These are phyloP conservation scores for Xerocomus brunneocitrinus DNA, from an alignment of 768 basidiomycete genomes.

Conservation along the genomic window DNA sequence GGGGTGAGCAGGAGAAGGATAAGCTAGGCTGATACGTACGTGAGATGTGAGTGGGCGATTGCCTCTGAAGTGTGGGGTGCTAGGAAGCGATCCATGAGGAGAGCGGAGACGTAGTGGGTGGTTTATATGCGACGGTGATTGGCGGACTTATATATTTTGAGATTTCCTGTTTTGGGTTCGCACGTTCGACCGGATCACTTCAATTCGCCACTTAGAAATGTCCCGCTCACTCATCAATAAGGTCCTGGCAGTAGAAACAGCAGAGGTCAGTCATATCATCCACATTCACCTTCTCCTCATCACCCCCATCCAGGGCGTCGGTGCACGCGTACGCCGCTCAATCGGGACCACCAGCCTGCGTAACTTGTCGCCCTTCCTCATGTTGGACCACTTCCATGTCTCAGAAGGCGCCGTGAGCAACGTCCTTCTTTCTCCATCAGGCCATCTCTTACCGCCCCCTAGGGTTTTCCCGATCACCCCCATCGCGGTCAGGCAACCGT, in stretches of 20 bases:
- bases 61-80: constrained; percentile 74
- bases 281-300: neutral
- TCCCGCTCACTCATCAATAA: constrained; percentile 73
- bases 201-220: neutral
- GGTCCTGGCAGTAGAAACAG: constrained; percentile 70
- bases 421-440: neutral
- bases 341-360: constrained; percentile 73
- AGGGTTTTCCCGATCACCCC: constrained; percentile 92
- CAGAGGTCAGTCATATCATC: constrained; percentile 45
- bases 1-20: constrained; percentile 11
- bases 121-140: constrained; percentile 3
- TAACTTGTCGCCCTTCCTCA: constrained; percentile 87
- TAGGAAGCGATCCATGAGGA: constrained; percentile 65
- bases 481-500: constrained; percentile 87
- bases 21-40: constrained; percentile 36
- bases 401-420: constrained; percentile 58
- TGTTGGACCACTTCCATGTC: constrained; percentile 82
- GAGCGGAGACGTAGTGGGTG: neutral
- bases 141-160: neutral
- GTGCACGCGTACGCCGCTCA: constrained; percentile 78
- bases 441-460: neutral
- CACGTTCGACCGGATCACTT: constrained; percentile 22
- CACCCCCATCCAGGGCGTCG: constrained; percentile 52
- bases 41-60: constrained; percentile 60
- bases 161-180: constrained; percentile 19